phyloP scores from a whole-genome alignment of 225 moss, liverwort and hornwort species.

The Antitrichia curtipendula region DNA sequence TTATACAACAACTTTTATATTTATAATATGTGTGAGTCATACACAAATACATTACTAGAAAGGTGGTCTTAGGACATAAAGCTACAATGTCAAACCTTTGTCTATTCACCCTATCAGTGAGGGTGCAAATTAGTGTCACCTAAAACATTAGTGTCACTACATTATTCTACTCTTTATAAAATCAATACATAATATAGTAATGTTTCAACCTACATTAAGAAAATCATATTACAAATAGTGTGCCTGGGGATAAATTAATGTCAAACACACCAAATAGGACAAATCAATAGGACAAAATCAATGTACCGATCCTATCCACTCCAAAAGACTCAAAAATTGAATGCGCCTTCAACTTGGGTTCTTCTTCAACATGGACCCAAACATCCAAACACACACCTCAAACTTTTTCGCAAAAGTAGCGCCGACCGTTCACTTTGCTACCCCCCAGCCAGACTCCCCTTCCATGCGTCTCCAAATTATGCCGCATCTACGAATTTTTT shows the following conservation, averaged over 20 bases:
- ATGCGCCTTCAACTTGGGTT: neutral
- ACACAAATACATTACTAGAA: neutral
- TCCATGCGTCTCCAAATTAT: neutral
- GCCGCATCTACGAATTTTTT: neutral
- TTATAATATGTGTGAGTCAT: neutral
- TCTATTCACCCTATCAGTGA: no score
- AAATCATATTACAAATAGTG: neutral
- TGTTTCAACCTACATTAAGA: neutral
- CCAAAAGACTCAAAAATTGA: no score
- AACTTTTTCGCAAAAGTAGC: neutral
- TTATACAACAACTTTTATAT: neutral
- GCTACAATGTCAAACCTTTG: no score
- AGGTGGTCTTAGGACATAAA: neutral
- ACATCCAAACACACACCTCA: neutral
- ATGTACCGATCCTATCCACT: neutral
- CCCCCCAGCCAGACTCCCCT: no score
- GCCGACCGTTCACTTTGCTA: neutral
- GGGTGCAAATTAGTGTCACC: no score
- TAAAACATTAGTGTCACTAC: no score
- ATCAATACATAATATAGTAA: accelerated
- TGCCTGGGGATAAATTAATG: neutral
- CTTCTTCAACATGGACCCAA: neutral
- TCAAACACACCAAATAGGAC: neutral
- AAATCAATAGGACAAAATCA: neutral
- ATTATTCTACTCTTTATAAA: no score